Percentiles rank a stretch among this genome's conserved stretches.
Evolutionary conservation across 768 basidiomycete genomes (phyloP).

Genomic region (Pisolithus microcarpus): DNA sequence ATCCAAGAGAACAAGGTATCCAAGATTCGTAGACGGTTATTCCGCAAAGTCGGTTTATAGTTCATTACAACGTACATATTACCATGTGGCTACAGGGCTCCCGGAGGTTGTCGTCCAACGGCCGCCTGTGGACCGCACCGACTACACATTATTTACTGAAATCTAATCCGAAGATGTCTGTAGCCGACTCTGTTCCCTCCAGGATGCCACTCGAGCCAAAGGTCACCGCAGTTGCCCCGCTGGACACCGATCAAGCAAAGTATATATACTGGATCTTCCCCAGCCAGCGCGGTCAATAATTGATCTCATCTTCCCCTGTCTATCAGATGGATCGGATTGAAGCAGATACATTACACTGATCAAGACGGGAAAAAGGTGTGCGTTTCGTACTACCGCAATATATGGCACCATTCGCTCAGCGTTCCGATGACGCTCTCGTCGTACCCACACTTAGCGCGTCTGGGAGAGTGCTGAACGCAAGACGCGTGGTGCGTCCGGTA

Average conservation of each 20-base stretch:
- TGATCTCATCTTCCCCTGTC: background rate
- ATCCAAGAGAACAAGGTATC: too few species aligned
- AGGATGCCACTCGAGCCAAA: slow-evolving; percentile 16
- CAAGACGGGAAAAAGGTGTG: slow-evolving; percentile 65
- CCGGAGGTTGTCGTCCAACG: too few species aligned
- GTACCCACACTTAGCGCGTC: slow-evolving; percentile 43
- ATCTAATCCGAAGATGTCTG: slow-evolving; percentile 18
- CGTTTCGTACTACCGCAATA: background rate
- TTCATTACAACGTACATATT: too few species aligned
- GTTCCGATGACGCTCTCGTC: background rate
- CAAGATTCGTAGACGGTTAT: too few species aligned
- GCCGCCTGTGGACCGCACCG: too few species aligned
- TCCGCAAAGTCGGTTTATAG: too few species aligned
- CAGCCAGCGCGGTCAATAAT: background rate
- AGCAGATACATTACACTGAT: slow-evolving; percentile 77
- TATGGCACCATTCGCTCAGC: background rate
- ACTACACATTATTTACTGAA: too few species aligned
- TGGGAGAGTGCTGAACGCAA: slow-evolving; percentile 90
- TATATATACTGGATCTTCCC: slow-evolving; percentile 21
- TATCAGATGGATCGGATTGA: slow-evolving; percentile 75
- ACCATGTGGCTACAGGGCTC: too few species aligned
- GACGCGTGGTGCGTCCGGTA: slow-evolving; percentile 65
- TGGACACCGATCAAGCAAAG: slow-evolving; percentile 54
- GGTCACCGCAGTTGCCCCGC: slow-evolving; percentile 45
- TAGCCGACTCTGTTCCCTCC: slow-evolving; percentile 21